Conservation (phyloP, 441 rosid genomes). For the Flueggea neowawraea region DNA sequence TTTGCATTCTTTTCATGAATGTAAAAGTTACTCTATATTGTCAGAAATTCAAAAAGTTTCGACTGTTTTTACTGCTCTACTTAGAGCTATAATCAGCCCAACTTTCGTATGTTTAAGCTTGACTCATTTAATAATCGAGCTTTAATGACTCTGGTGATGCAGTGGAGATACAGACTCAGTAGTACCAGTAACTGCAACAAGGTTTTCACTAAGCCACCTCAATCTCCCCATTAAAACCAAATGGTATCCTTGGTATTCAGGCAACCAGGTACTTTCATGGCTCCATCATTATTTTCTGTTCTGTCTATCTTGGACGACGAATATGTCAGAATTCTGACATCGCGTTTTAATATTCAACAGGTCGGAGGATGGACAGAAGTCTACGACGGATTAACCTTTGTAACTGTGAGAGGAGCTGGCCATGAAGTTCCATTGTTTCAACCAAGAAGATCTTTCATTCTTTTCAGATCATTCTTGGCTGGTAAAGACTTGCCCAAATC, state of each 20-base stretch:
- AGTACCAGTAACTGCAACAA: slow-evolving; percentile 77
- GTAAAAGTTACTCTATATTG: too few relatives aligned
- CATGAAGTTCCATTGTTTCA: slow-evolving; percentile 76
- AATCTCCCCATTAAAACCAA: slow-evolving; percentile 54
- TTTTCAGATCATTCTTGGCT: slow-evolving; percentile 70
- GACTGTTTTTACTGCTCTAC: too few relatives aligned
- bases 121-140: too few relatives aligned
- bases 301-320: neutral
- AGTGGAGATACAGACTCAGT: slow-evolving; percentile 86
- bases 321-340: too few relatives aligned
- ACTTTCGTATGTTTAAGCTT: too few relatives aligned
- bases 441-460: slow-evolving; percentile 53
- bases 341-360: slow-evolving; percentile 16
- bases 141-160: slow-evolving; percentile 11
- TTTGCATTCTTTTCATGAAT: too few relatives aligned
- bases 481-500: slow-evolving; percentile 58
- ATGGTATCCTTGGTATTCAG: slow-evolving; percentile 87
- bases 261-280: slow-evolving; percentile 42
- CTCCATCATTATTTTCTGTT: neutral
- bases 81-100: too few relatives aligned
- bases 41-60: too few relatives aligned
- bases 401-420: slow-evolving; percentile 83
- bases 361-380: slow-evolving; percentile 90
- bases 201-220: slow-evolving; percentile 72
- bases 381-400: slow-evolving; percentile 72